Conservation (phyloP, 768 basidiomycete species). For the Rhodocollybia butyracea region DNA sequence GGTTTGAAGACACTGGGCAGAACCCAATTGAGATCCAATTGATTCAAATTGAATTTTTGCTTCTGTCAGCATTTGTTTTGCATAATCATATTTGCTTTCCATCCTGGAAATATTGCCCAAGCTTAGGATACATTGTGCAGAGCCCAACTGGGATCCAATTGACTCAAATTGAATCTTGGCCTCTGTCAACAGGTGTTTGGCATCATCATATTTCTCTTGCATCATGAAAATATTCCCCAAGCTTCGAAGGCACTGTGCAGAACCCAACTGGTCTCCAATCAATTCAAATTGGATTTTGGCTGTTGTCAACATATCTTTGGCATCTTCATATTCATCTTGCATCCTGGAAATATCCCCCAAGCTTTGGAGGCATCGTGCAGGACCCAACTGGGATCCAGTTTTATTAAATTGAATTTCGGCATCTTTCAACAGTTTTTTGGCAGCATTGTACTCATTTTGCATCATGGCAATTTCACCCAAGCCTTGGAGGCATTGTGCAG, state of each 20-base stretch:
- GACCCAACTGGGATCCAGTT: too few relatives aligned
- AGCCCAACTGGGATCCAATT: conserved; percentile 2
- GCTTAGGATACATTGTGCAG: conserved; percentile 8
- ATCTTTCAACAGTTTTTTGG: too few relatives aligned
- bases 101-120: not conserved
- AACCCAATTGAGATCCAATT: not conserved
- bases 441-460: too few relatives aligned
- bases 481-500: too few relatives aligned
- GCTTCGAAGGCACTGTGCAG: not conserved
- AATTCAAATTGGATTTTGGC: too few relatives aligned
- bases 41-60: too few relatives aligned
- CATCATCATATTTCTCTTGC: not conserved
- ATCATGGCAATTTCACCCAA: too few relatives aligned
- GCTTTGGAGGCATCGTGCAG: too few relatives aligned
- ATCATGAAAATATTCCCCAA: not conserved
- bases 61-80: conserved; percentile 3
- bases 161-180: too few relatives aligned
- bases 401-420: too few relatives aligned
- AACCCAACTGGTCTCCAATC: not conserved
- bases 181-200: not conserved
- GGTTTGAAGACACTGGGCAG: not conserved
- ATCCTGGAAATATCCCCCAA: too few relatives aligned
- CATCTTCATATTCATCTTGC: not conserved
- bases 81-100: conserved; percentile 6
- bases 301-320: not conserved